Base-by-base conservation (phyloP, 208 protist genomes). In the Trypanosoma melophagium region DNA sequence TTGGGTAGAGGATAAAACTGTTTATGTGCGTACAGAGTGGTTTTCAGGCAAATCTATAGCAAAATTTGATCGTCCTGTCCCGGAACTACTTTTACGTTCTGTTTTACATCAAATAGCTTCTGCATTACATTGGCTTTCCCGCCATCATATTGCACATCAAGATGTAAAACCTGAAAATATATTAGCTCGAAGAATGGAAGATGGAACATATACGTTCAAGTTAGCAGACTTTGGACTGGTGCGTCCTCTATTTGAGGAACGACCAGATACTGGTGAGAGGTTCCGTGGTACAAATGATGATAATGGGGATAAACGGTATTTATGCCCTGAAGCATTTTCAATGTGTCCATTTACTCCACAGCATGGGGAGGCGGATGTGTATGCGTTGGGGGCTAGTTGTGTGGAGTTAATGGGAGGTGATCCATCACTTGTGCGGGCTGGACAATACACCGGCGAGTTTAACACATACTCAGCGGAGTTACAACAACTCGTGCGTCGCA, bases 161-260 rank as follows among this genome's bases (percentile, higher is more conserved):
- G 93, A 97, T 66, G 77, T 97, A 7, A 97, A 96, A 61, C 86
- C 87, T 10, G 83, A 81, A 9, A 91, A 92, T 67, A 82, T 94
- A 41, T 81, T 86, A 38, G 60, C 81, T 4, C 72, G 60, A 60
- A 54, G 42, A 57, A 40, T 79, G 38, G 65, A 78, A 13, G 58
- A 59, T n/a, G 68, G 76, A n/a, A 72, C 53, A 31, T 77, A 73
- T 54, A 38, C 76, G 9, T 95, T 88, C 50, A 96, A 96, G 60
- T 77, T 97, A 24, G 89, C 86, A 54, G 93, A 97, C 70, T 88
- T 97, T 41, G 89, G 90, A 1, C 73, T 97, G 4, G 80, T 87
- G 7, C 78, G 84, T 22, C 82, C 84, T 21, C 60, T 79, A 9
- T 61, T 60, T 19, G 17, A 60, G n/a, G 19, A 74, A 13, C 42